phyloP scores from a whole-genome alignment of 345 rosid species.

The Erodium maritimum region DNA sequence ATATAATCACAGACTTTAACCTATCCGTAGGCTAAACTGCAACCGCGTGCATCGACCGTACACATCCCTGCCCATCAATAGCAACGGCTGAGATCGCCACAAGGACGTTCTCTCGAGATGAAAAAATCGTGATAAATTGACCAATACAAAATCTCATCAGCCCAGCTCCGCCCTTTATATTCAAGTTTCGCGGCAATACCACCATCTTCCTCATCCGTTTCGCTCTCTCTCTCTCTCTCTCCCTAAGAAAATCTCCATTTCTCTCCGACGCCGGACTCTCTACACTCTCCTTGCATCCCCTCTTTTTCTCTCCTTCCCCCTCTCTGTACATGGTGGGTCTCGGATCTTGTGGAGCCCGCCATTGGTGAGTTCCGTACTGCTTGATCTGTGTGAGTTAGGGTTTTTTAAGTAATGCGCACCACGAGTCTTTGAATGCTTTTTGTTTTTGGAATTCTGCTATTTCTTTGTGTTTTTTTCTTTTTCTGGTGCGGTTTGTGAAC shows the following conservation, averaged over 20 bases:
- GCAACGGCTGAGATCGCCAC: neutral
- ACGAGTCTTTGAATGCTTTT: neutral
- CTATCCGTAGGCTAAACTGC: neutral
- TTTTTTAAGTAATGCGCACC: neutral
- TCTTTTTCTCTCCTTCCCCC: too few relatives aligned
- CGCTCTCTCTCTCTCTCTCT: slow-evolving; percentile 12
- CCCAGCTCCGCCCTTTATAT: slow-evolving; percentile 22
- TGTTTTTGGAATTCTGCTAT: neutral
- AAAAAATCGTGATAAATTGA: neutral
- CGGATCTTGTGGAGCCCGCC: slow-evolving; percentile 5
- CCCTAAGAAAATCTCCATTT: slow-evolving; percentile 3
- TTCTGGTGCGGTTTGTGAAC: neutral
- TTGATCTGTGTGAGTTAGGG: slow-evolving; percentile 1
- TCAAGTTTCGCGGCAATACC: slow-evolving; percentile 91
- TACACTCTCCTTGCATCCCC: neutral
- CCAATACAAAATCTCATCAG: slow-evolving; percentile 1
- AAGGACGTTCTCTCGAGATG: neutral
- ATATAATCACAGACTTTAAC: neutral
- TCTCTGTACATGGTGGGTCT: neutral
- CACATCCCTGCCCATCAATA: neutral
- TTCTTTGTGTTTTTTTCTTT: too few relatives aligned
- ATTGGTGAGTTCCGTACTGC: slow-evolving; percentile 7
- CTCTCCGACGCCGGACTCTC: neutral
- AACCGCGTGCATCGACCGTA: neutral
- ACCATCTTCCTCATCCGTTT: slow-evolving; percentile 5